Base-by-base conservation (phyloP, 768 basidiomycete species). In the Phlegmacium glaucopus region DNA sequence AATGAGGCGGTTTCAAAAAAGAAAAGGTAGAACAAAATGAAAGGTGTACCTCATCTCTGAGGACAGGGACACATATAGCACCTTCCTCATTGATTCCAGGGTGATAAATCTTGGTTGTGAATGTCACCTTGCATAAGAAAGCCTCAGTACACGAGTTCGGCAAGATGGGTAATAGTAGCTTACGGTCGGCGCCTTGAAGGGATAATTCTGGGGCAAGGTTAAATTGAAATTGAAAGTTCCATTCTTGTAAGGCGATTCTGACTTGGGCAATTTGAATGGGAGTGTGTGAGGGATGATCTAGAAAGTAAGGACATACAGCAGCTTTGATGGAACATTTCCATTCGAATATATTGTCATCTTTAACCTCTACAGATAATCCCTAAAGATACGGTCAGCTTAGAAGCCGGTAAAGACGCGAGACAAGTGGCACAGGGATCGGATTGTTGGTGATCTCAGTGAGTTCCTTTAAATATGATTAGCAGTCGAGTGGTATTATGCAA, bases 11-110 rank as follows among this genome's bases (percentile, higher is more conserved):
- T 22, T 22, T 3, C 22, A 22, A 22, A 2, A 22, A 22, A 22
- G 5, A 22, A 22, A 22, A 22, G 5, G 5, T 22, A 22, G 22
- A n/a, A 22, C 47, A 34, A 52, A 43, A 49, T 44, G 44, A 35
- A 50, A 41, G 26, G 56, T 84, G 44, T 53, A 87, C 90, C 71
- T 91, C 87, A 63, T 93, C 90, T 57, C 87, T 79, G 43, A 93
- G 75, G 39, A 93, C 77, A 28, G 90, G 85, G 27, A 93, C 81
- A 61, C 90, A 93, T 48, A 93, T 92, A 17, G 78, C 74, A 28
- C 90, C 90, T 61, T 93, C 89, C 47, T 92, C 90, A 53, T 93
- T 90, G 63, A 93, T 87, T 30, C 91, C 90, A 22, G 90, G 90
- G 64, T 93, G 90, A 61, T 93, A 93, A 39, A 93, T 85, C 76